These are phyloP conservation scores for Scheffersomyces stipitis DNA, from an alignment of 805 yeast genomes.

Conservation along the genomic window DNA sequence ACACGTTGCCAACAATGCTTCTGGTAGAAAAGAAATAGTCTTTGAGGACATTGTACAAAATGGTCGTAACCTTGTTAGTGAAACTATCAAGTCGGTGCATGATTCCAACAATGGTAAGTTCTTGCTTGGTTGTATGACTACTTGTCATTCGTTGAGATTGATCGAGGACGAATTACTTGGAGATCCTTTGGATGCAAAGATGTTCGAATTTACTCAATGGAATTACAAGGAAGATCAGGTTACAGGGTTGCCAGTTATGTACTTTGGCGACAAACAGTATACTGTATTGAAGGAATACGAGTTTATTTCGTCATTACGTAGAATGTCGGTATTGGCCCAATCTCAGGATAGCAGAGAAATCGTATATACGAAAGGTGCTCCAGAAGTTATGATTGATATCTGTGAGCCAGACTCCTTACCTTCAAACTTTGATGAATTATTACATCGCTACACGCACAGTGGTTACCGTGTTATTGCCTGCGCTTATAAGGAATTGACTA, in stretches of 20 bases:
- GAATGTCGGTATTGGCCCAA: slow-evolving; percentile 76
- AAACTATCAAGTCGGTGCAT: slow-evolving; percentile 9
- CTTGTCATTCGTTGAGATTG: slow-evolving; percentile 84
- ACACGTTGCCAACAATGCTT: slow-evolving; percentile 42
- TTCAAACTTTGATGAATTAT: slow-evolving; percentile 62
- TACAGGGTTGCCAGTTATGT: slow-evolving; percentile 19
- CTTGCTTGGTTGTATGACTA: slow-evolving; percentile 51
- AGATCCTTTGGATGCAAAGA: slow-evolving; percentile 89
- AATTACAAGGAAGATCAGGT: slow-evolving; percentile 65
- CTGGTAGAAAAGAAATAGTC: slow-evolving; percentile 38
- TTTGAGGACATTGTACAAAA: slow-evolving; percentile 28
- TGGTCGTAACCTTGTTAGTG: slow-evolving; percentile 2
- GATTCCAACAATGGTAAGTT: slow-evolving; percentile 29
- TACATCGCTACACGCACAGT: slow-evolving; percentile 84
- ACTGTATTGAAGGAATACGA: slow-evolving; percentile 61
- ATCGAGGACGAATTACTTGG: slow-evolving; percentile 84
- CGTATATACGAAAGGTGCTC: slow-evolving; percentile 89
- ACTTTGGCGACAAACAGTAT: slow-evolving; percentile 15
- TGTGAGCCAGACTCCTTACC: slow-evolving; percentile 78
- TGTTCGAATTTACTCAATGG: slow-evolving; percentile 91
- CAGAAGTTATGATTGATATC: slow-evolving; percentile 82
- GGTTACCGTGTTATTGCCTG: slow-evolving; percentile 97
- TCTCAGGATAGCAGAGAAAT: slow-evolving; percentile 9
- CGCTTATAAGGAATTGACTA: slow-evolving; percentile 58
- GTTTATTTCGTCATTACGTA: slow-evolving; percentile 76